Evolutionary conservation across 352 stramenopile species (phyloP).

Genomic region (Phytophthora parvispora): DNA sequence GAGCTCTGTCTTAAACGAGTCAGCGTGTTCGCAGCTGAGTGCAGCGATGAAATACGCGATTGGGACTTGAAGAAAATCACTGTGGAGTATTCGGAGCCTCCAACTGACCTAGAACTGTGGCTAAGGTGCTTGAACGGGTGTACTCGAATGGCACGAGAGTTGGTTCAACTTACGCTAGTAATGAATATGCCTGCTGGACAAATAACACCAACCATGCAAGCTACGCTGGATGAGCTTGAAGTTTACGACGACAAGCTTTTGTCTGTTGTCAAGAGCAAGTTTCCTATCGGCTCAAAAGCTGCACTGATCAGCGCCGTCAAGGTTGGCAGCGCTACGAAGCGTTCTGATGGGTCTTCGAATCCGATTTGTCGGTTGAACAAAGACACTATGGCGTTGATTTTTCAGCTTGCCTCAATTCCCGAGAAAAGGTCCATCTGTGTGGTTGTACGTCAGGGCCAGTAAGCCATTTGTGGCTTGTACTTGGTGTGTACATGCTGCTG

Average conservation of each 20-base stretch:
- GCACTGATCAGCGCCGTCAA: conserved; percentile 1
- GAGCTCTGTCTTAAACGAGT: not conserved
- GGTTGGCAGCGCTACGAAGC: not conserved
- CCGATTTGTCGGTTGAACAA: not conserved
- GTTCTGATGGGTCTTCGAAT: not conserved
- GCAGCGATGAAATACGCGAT: not conserved
- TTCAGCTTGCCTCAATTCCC: conserved; percentile 1
- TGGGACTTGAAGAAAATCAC: not conserved
- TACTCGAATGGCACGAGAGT: conserved; percentile 3
- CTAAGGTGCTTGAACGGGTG: not conserved
- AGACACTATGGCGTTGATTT: conserved; percentile 2
- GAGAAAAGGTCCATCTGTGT: not conserved
- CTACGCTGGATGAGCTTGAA: not conserved
- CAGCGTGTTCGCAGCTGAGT: not conserved
- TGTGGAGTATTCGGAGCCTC: not conserved
- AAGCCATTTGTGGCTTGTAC: not conserved
- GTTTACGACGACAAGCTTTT: conserved; percentile 1
- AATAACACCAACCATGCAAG: not conserved
- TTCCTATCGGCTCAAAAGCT: conserved; percentile 3
- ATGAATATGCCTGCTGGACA: not conserved
- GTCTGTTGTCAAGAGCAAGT: conserved; percentile 2
- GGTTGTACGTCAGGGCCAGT: not conserved
- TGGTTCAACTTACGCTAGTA: not conserved
- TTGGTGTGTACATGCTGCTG: no score
- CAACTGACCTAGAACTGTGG: not conserved